Percentiles rank a stretch among this genome's conserved stretches.
These are phyloP conservation scores for Cordyceps militaris DNA, from an alignment of 2,329 filamentous ascomycete species.

Conservation along the genomic window DNA sequence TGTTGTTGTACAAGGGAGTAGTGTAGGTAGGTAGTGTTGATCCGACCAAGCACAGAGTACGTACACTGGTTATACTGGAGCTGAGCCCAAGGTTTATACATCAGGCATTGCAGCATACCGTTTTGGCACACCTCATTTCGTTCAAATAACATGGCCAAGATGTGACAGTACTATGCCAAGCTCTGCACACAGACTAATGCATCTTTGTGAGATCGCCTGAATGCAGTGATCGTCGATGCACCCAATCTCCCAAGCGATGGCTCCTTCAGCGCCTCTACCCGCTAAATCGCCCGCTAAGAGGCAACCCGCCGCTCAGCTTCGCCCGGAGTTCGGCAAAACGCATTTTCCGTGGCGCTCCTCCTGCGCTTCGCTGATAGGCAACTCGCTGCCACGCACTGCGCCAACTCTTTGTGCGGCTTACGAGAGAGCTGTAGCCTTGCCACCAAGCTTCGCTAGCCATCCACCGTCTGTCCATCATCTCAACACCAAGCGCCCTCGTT, in stretches of 20 bases:
- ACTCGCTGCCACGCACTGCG: slow-evolving; percentile 11
- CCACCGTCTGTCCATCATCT: slow-evolving; percentile 10
- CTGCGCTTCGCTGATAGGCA: slow-evolving; percentile 9
- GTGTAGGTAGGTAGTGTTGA: neutral
- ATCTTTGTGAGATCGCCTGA: neutral
- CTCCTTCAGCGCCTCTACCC: neutral
- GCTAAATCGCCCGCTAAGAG: neutral
- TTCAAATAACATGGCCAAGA: neutral
- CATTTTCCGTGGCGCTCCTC: slow-evolving; percentile 9
- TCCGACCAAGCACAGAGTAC: too few relatives aligned
- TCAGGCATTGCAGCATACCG: neutral
- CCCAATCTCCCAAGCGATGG: neutral
- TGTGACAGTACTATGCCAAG: neutral
- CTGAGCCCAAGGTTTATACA: too few relatives aligned
- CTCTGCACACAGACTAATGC: neutral
- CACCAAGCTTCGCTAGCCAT: slow-evolving; percentile 16
- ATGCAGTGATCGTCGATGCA: neutral
- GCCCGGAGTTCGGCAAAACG: slow-evolving; percentile 17
- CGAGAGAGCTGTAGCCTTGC: slow-evolving; percentile 22
- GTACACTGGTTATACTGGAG: too few relatives aligned
- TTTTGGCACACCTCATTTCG: neutral
- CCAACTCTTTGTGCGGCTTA: slow-evolving; percentile 16
- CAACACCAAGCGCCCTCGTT: slow-evolving; percentile 10
- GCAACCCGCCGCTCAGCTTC: neutral
- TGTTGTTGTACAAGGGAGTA: neutral